Conservation (phyloP, 345 rosid species). For the Clarkia xantiana region DNA sequence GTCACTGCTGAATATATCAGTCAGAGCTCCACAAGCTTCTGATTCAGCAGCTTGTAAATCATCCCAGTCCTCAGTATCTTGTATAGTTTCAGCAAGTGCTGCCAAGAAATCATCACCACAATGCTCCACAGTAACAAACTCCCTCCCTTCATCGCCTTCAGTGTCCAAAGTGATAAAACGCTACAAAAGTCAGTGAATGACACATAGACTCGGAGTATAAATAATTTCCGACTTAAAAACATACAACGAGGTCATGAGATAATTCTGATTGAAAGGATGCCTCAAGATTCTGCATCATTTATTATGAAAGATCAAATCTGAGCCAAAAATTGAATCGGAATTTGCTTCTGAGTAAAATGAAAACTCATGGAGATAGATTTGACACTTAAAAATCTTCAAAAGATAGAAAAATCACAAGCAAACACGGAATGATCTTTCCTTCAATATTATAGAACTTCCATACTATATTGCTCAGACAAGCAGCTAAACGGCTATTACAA, state of each 20-base stretch:
- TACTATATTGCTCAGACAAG: background rate
- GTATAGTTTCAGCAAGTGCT: constrained; percentile 60
- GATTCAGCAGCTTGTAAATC: constrained; percentile 52
- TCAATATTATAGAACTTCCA: too few relatives aligned
- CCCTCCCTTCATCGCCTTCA: constrained; percentile 69
- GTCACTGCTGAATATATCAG: constrained; percentile 32
- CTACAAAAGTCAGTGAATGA: background rate
- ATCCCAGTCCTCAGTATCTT: constrained; percentile 82
- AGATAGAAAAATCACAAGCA: too few relatives aligned
- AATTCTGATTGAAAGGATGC: too few relatives aligned
- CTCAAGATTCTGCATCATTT: too few relatives aligned
- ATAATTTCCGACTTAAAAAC: background rate
- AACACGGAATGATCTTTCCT: too few relatives aligned
- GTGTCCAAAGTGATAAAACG: background rate
- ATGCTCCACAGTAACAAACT: constrained; percentile 63
- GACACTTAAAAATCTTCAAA: background rate
- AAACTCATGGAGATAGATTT: background rate
- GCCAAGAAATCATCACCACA: constrained; percentile 85
- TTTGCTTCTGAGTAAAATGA: background rate
- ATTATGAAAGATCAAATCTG: background rate
- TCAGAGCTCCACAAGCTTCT: constrained; percentile 64
- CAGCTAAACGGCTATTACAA: background rate
- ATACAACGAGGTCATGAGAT: background rate
- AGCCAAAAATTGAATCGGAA: background rate
- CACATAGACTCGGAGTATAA: background rate